Evolutionary conservation across 352 stramenopile genomes (phyloP).

Genomic region (Phytopythium oedochilum): DNA sequence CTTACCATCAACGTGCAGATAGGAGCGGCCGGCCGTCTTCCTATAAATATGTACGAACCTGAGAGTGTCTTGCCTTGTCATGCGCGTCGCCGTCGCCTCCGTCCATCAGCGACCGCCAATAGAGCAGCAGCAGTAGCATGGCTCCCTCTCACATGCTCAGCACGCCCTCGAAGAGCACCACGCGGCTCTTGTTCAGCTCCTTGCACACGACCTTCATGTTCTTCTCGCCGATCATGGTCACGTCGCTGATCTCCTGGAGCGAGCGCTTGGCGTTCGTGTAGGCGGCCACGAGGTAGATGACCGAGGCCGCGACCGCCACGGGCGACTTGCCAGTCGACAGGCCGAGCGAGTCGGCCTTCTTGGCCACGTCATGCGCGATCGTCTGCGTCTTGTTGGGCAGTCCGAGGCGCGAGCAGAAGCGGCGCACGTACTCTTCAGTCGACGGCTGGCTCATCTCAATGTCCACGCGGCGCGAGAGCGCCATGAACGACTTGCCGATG

Average conservation of each 20-base stretch:
- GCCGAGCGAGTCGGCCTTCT: slow-evolving; percentile 64
- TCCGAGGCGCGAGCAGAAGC: slow-evolving; percentile 70
- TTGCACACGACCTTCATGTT: slow-evolving; percentile 85
- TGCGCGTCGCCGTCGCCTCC: slow-evolving; percentile 22
- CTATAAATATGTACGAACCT: slow-evolving; percentile 66
- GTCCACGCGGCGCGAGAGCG: slow-evolving; percentile 39
- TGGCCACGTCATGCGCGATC: slow-evolving; percentile 70
- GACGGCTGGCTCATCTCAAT: slow-evolving; percentile 66
- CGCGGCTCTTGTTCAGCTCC: slow-evolving; percentile 80
- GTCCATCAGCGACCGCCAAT: not conserved
- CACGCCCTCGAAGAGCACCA: slow-evolving; percentile 74
- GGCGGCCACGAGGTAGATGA: slow-evolving; percentile 79
- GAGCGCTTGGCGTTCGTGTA: slow-evolving; percentile 81
- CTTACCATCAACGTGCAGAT: slow-evolving; percentile 42
- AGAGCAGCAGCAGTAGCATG: not conserved
- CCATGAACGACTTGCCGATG: slow-evolving; percentile 81
- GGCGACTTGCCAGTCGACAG: slow-evolving; percentile 67
- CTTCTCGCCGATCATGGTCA: slow-evolving; percentile 79
- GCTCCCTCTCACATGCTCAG: slow-evolving; percentile 24
- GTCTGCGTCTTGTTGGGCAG: slow-evolving; percentile 74
- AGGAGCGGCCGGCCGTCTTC: slow-evolving; percentile 15
- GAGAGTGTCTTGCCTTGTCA: slow-evolving; percentile 13
- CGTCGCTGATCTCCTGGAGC: slow-evolving; percentile 76
- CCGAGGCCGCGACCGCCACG: slow-evolving; percentile 63
- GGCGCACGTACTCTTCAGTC: slow-evolving; percentile 72